These are phyloP conservation scores for Taphrina wiesneri DNA, from an alignment of 1,139 yeast genomes.

Conservation along the genomic window DNA sequence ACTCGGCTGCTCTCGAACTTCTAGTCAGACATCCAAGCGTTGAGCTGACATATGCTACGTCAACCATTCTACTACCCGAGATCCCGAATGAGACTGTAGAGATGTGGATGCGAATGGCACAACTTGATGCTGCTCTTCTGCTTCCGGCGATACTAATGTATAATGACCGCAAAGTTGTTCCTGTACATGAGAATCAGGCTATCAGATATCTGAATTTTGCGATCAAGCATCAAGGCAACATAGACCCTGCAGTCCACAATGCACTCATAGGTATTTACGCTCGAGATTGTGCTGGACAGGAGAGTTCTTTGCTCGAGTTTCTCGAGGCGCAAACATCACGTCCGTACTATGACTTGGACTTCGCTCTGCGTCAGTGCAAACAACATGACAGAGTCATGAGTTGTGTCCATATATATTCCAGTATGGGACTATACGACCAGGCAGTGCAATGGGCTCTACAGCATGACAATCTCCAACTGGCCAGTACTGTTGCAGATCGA, in stretches of 20 bases:
- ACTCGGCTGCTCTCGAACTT: conserved; percentile 70
- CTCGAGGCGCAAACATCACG: conserved; percentile 48
- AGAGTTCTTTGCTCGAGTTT: conserved; percentile 53
- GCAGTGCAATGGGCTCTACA: conserved; percentile 75
- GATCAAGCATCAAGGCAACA: conserved; percentile 55
- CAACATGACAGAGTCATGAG: conserved; percentile 60
- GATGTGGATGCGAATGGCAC: conserved; percentile 67
- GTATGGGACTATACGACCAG: conserved; percentile 69
- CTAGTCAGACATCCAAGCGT: conserved; percentile 55
- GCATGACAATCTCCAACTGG: conserved; percentile 62
- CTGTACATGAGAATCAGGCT: conserved; percentile 57
- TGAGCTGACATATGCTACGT: conserved; percentile 60
- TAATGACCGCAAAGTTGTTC: conserved; percentile 44
- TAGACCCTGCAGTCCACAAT: conserved; percentile 63
- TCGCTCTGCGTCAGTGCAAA: conserved; percentile 72
- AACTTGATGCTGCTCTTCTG: conserved; percentile 60
- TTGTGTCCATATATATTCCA: conserved; percentile 69
- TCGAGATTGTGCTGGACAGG: conserved; percentile 53
- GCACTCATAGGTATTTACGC: conserved; percentile 72
- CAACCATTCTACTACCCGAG: conserved; percentile 68
- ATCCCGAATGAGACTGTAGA: conserved; percentile 70
- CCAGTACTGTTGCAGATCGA: conserved; percentile 58
- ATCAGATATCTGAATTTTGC: conserved; percentile 63
- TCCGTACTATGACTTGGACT: conserved; percentile 63
- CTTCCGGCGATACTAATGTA: conserved; percentile 76